These are phyloP conservation scores for Beta lomatogona DNA, from an alignment of 179 eudicot species.

Conservation along the genomic window DNA sequence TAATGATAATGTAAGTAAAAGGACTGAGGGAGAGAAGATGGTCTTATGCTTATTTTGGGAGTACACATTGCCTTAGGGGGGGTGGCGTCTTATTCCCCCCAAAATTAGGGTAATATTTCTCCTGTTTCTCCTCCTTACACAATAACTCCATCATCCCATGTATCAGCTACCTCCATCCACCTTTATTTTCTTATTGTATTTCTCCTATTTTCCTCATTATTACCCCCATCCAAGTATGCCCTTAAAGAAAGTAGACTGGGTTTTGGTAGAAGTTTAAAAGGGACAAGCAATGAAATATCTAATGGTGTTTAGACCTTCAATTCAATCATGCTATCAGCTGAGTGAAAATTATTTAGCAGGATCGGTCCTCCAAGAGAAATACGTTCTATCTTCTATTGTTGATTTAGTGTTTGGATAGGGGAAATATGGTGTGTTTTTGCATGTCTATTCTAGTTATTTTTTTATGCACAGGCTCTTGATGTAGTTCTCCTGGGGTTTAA, in stretches of 20 bases:
- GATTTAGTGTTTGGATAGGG: background rate
- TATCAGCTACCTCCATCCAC: too few species aligned
- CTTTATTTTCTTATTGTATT: too few species aligned
- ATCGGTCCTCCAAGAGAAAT: background rate
- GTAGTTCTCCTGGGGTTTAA: background rate
- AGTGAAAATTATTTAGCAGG: background rate
- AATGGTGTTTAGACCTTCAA: background rate
- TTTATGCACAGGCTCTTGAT: background rate
- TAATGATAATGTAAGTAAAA: too few species aligned
- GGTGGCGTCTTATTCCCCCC: too few species aligned
- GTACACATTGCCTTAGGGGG: too few species aligned
- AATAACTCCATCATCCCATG: too few species aligned
- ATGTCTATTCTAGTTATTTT: background rate
- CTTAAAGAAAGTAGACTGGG: background rate
- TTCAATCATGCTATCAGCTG: background rate
- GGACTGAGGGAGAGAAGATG: too few species aligned
- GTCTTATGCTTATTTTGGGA: too few species aligned
- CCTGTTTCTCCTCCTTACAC: too few species aligned
- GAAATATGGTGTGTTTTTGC: background rate
- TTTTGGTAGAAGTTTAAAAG: background rate
- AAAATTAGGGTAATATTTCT: too few species aligned
- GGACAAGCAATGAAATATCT: background rate
- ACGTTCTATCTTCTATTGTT: background rate
- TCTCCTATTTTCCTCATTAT: too few species aligned
- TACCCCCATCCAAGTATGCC: too few species aligned